Percentiles rank a stretch among this genome's conserved stretches.
Conservation (phyloP, 1,284 basidiomycete species). For the Puccinia horiana region DNA sequence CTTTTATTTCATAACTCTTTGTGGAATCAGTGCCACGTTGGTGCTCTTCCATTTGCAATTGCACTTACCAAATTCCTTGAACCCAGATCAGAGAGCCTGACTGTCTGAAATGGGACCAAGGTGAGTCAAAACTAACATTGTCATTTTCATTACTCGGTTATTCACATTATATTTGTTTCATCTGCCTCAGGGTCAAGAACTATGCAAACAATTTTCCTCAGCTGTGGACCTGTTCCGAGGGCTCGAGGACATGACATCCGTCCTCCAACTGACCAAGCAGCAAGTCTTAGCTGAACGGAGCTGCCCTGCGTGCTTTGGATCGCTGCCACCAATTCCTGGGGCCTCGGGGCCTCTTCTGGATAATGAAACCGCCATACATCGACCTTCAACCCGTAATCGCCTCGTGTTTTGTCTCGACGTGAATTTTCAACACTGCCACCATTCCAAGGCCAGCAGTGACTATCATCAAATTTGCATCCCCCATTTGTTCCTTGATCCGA, state of each 20-base stretch:
- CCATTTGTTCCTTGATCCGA: not conserved
- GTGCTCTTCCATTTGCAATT: not conserved
- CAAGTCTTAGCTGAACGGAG: not conserved
- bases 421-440: constrained; percentile 19
- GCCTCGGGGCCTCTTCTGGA: not conserved
- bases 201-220: not conserved
- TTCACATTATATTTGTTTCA: not conserved
- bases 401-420: not conserved
- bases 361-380: not conserved
- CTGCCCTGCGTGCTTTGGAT: constrained; percentile 10
- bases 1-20: not conserved
- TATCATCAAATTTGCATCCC: not conserved
- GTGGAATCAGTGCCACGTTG: constrained; percentile 23
- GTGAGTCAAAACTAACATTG: not conserved
- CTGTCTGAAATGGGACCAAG: not conserved
- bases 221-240: not conserved
- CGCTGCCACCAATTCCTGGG: not conserved
- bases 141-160: not conserved
- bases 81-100: not conserved
- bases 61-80: not conserved
- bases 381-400: too few species aligned
- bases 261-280: not conserved
- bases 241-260: not conserved
- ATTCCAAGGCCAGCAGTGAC: constrained; percentile 8
- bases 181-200: not conserved